These are phyloP conservation scores for Limtongozyma cylindracea DNA, from an alignment of 805 yeast species.

Conservation along the genomic window DNA sequence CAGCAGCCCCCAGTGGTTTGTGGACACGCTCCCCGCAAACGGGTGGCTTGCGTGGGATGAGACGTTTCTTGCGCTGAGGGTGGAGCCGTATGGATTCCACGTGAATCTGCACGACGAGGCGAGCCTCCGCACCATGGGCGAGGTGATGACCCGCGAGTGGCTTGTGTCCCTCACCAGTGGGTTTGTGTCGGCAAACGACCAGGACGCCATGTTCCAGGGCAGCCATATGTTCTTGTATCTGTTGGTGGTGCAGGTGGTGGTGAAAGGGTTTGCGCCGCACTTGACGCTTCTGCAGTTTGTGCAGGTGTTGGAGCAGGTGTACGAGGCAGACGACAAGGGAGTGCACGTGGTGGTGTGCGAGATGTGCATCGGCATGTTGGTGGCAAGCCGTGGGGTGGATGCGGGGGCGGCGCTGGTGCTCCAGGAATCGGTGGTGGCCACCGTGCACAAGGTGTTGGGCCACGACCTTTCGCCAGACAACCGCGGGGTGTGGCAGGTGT, in stretches of 20 bases:
- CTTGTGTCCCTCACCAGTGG: constrained; percentile 19
- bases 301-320: constrained; percentile 19
- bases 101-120: constrained; percentile 16
- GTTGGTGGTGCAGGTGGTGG: constrained; percentile 20
- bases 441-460: constrained; percentile 19
- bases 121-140: constrained; percentile 17
- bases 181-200: constrained; percentile 43
- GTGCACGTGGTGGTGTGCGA: constrained; percentile 59
- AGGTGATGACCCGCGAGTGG: constrained; percentile 28
- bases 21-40: too few species aligned
- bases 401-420: constrained; percentile 9
- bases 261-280: constrained; percentile 14
- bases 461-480: constrained; percentile 53
- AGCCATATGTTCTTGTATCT: constrained; percentile 33
- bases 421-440: constrained; percentile 18
- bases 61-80: constrained; percentile 17
- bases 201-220: constrained; percentile 38
- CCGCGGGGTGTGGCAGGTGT: constrained; percentile 45
- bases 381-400: constrained; percentile 18
- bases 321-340: constrained; percentile 43
- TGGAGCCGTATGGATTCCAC: constrained; percentile 6
- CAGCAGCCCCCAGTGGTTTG: too few species aligned
- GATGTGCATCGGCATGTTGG: constrained; percentile 33
- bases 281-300: constrained; percentile 26
- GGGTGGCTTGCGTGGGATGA: constrained; percentile 70